Evolutionary conservation across 768 basidiomycete genomes (phyloP).

Genomic region (Mycena latifolia): DNA sequence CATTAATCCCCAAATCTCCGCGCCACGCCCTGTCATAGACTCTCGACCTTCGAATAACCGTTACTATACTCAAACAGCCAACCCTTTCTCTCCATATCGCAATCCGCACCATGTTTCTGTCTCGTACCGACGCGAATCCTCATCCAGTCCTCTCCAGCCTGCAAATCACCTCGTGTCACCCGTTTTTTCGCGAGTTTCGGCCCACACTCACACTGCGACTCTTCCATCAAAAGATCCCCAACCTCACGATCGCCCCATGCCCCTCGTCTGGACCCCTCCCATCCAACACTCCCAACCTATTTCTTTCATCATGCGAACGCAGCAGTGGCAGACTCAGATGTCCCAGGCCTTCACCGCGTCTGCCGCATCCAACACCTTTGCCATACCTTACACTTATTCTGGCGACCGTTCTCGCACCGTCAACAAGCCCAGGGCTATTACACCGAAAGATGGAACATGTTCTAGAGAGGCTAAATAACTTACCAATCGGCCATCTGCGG

Average conservation of each 20-base stretch:
- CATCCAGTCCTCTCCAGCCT: neutral
- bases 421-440: neutral
- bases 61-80: constrained; percentile 10
- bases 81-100: constrained; percentile 9
- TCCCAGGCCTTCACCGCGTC: neutral
- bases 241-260: constrained; percentile 4
- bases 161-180: neutral
- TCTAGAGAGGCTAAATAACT: neutral
- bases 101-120: constrained; percentile 1
- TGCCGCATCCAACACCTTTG: neutral
- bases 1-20: constrained; percentile 16
- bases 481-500: neutral
- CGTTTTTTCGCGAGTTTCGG: neutral
- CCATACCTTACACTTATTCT: constrained; percentile 7
- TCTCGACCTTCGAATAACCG: constrained; percentile 12
- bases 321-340: constrained; percentile 3
- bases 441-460: no score
- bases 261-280: constrained; percentile 29
- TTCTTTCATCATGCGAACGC: constrained; percentile 5
- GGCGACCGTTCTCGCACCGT: constrained; percentile 8
- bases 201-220: neutral
- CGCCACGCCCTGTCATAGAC: neutral
- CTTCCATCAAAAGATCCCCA: neutral
- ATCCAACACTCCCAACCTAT: constrained; percentile 9
- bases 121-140: constrained; percentile 10